Percentiles rank a stretch among this genome's conserved stretches.
phyloP scores from a whole-genome alignment of 1,139 yeast genomes.

The Arxiozyma heterogenica region DNA sequence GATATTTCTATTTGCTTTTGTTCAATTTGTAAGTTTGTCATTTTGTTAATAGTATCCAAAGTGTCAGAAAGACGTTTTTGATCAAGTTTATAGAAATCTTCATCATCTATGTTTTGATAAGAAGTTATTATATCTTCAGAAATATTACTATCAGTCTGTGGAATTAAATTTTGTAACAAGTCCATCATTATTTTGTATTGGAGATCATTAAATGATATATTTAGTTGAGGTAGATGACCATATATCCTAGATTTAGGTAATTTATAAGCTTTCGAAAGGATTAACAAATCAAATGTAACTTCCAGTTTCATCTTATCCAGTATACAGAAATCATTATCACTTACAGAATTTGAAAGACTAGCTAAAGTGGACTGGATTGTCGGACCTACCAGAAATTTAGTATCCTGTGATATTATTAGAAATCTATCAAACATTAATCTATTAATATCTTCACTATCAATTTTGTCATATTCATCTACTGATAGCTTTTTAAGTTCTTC shows the following conservation, averaged over 20 bases:
- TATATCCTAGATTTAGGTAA: conserved; percentile 65
- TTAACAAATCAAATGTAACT: conserved; percentile 68
- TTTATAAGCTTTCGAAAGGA: conserved; percentile 68
- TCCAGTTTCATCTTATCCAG: conserved; percentile 70
- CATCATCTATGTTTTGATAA: conserved; percentile 20
- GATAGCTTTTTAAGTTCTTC: conserved; percentile 62
- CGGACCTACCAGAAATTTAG: conserved; percentile 83
- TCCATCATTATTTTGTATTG: conserved; percentile 85
- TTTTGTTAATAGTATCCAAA: conserved; percentile 11
- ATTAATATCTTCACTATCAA: conserved; percentile 64
- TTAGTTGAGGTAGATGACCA: conserved; percentile 71
- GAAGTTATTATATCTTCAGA: conserved; percentile 16
- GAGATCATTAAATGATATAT: conserved; percentile 70
- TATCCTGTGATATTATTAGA: conserved; percentile 66
- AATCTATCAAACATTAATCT: conserved; percentile 86
- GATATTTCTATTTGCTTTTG: conserved; percentile 66
- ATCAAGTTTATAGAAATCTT: conserved; percentile 19
- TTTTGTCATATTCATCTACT: conserved; percentile 54
- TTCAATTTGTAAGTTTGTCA: conserved; percentile 23
- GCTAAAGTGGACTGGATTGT: conserved; percentile 67
- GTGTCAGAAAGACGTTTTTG: conserved; percentile 18
- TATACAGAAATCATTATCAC: conserved; percentile 37
- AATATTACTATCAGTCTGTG: conserved; percentile 30
- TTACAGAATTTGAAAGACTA: conserved; percentile 46
- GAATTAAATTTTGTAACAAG: conserved; percentile 61